These are phyloP conservation scores for Morella rubra DNA, from an alignment of 306 rosid genomes.

Conservation along the genomic window DNA sequence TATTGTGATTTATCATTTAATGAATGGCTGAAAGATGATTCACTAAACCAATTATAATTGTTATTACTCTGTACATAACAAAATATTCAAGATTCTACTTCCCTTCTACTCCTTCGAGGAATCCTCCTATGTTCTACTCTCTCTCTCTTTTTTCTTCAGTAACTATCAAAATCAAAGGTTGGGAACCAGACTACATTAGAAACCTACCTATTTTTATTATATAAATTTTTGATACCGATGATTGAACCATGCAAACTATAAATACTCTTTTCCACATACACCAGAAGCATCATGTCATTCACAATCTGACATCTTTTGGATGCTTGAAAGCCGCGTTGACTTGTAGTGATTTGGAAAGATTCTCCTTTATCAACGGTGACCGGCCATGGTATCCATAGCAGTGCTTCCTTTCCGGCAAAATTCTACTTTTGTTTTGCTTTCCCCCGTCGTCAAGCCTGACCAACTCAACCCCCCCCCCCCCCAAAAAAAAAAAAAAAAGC, in stretches of 20 bases:
- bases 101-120: too few relatives aligned
- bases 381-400: not conserved
- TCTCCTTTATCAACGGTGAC: not conserved
- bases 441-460: not conserved
- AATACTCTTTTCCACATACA: not conserved
- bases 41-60: too few relatives aligned
- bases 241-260: too few relatives aligned
- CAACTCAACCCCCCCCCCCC: not conserved
- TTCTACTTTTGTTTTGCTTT: not conserved
- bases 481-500: too few relatives aligned
- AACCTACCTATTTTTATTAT: not conserved
- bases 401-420: not conserved
- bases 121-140: too few relatives aligned
- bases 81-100: too few relatives aligned
- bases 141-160: too few relatives aligned
- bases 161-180: not conserved
- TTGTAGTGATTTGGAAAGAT: not conserved
- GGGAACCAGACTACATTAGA: not conserved
- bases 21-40: too few relatives aligned
- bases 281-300: not conserved
- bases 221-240: too few relatives aligned
- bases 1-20: too few relatives aligned
- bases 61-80: too few relatives aligned
- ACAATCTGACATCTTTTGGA: not conserved
- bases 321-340: not conserved